phyloP scores from a whole-genome alignment of 2,329 filamentous ascomycete genomes.

The Xylariaceae sp. region DNA sequence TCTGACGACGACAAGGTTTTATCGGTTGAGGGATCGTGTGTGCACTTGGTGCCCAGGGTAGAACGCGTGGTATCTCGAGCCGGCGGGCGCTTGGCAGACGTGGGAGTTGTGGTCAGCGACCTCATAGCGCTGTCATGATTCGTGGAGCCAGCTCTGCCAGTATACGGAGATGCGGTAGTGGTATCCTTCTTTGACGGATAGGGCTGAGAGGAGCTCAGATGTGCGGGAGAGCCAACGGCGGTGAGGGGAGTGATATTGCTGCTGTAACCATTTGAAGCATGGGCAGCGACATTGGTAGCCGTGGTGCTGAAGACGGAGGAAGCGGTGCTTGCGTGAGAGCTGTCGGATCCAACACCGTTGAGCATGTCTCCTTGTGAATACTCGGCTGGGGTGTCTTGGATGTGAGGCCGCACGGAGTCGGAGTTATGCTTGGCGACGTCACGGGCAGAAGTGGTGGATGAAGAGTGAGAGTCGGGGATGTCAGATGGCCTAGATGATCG shows the following conservation, averaged over 20 bases:
- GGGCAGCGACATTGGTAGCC: conserved; percentile 39
- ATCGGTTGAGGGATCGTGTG: conserved; percentile 52
- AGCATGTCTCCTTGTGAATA: conserved; percentile 61
- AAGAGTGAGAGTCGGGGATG: conserved; percentile 25
- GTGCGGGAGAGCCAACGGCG: conserved; percentile 49
- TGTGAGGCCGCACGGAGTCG: conserved; percentile 35
- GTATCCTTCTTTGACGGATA: conserved; percentile 47
- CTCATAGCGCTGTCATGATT: conserved; percentile 28
- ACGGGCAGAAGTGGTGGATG: conserved; percentile 29
- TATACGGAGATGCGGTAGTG: conserved; percentile 46
- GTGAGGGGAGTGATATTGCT: conserved; percentile 50
- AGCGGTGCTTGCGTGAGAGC: conserved; percentile 65
- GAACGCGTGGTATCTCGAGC: conserved; percentile 54
- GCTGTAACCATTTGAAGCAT: conserved; percentile 32
- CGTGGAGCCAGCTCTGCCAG: conserved; percentile 35
- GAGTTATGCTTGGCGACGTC: conserved; percentile 35
- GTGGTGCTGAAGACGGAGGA: conserved; percentile 65
- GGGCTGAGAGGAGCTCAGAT: conserved; percentile 41
- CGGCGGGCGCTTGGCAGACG: conserved; percentile 41
- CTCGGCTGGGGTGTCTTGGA: conserved; percentile 51
- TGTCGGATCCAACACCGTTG: conserved; percentile 68
- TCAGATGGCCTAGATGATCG: conserved; percentile 39
- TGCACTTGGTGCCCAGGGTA: conserved; percentile 55
- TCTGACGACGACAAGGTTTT: conserved; percentile 46
- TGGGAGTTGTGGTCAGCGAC: conserved; percentile 23